phyloP scores from a whole-genome alignment of 2,329 filamentous ascomycete species.

The Pyrenophora tritici-repentis region DNA sequence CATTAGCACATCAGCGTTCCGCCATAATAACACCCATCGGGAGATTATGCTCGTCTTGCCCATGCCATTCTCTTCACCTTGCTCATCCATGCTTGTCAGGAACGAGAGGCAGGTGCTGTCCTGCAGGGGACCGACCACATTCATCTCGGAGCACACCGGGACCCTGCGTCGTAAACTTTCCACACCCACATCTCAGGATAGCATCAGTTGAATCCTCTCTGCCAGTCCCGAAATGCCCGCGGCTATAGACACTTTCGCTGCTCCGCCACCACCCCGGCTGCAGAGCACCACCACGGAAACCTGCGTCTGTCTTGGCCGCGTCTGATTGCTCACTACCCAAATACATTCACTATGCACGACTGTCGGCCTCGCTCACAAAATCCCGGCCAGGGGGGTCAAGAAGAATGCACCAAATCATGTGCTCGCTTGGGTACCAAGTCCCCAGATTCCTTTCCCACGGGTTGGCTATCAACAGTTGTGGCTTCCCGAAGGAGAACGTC shows the following conservation, averaged over 20 bases:
- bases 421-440: constrained; percentile 3
- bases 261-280: background rate
- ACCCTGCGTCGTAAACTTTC: constrained; percentile 4
- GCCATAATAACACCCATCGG: constrained; percentile 22
- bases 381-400: background rate
- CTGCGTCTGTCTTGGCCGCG: background rate
- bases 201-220: background rate
- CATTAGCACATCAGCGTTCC: constrained; percentile 23
- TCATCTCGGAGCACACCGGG: background rate
- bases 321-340: background rate
- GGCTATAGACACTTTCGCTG: background rate
- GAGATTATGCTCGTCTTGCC: background rate
- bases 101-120: background rate
- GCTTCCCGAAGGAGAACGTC: constrained; percentile 28
- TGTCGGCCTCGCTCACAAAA: background rate
- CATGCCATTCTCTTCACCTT: constrained; percentile 5
- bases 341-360: background rate
- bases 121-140: background rate
- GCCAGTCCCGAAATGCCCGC: background rate
- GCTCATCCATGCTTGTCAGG: constrained; percentile 4
- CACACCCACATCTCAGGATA: constrained; percentile 4
- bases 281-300: background rate
- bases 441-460: background rate
- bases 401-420: constrained; percentile 4
- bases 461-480: constrained; percentile 33